phyloP scores from a whole-genome alignment of 148 eudicot species.

The Chenopodium quinoa region DNA sequence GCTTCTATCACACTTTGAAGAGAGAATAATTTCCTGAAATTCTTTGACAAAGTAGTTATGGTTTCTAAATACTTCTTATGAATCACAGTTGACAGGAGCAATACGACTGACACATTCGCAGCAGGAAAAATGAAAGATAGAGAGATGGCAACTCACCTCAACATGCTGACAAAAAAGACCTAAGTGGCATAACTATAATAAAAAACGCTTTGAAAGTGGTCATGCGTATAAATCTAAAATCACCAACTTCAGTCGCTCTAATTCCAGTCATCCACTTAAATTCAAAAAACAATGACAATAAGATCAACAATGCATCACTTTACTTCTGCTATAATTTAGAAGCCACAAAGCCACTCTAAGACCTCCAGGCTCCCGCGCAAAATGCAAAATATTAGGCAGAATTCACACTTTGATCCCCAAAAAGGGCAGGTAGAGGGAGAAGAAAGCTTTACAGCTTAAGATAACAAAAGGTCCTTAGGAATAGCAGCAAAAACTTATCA shows the following conservation, averaged over 20 bases:
- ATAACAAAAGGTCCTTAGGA: too few species aligned
- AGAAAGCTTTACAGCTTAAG: too few species aligned
- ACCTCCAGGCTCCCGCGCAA: background rate
- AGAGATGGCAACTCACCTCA: background rate
- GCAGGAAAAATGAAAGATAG: background rate
- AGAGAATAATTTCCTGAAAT: slow-evolving; percentile 63
- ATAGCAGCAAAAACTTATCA: too few species aligned
- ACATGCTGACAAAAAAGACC: background rate
- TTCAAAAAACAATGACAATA: background rate
- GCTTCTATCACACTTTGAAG: slow-evolving; percentile 72
- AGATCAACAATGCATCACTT: background rate
- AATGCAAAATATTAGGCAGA: too few species aligned
- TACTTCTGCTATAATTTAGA: background rate
- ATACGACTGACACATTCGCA: background rate
- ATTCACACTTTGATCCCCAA: too few species aligned
- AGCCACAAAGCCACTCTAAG: background rate
- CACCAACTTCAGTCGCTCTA: background rate
- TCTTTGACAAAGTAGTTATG: background rate
- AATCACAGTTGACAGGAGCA: background rate
- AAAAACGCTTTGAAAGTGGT: background rate
- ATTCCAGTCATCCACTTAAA: background rate
- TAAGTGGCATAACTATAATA: background rate
- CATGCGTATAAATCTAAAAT: background rate
- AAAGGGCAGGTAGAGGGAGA: too few species aligned
- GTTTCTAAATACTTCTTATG: background rate